Evolutionary conservation across 345 rosid genomes (phyloP).

Genomic region (Gossypium anomalum): DNA sequence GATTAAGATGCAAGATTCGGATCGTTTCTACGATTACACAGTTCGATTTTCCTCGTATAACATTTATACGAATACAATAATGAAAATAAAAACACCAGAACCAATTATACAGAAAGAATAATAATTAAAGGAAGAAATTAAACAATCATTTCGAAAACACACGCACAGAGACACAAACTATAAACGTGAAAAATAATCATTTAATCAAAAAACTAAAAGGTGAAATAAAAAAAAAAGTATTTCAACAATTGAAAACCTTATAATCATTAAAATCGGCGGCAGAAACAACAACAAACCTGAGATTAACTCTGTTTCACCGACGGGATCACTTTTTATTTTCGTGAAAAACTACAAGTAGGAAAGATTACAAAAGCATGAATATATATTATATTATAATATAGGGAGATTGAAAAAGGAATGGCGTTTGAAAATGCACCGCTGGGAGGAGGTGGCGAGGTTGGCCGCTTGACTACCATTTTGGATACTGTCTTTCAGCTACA

Average conservation of each 20-base stretch:
- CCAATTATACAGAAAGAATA: background rate
- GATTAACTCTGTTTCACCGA: background rate
- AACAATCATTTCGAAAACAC: background rate
- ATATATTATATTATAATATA: too few species aligned
- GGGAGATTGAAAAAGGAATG: background rate
- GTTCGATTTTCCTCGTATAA: background rate
- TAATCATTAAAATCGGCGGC: background rate
- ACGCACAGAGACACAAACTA: background rate
- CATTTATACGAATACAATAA: background rate
- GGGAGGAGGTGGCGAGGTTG: background rate
- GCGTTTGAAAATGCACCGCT: background rate
- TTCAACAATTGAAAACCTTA: background rate
- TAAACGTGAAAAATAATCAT: background rate
- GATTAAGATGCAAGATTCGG: too few species aligned
- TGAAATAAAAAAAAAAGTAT: background rate
- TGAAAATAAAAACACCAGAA: background rate
- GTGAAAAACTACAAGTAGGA: too few species aligned
- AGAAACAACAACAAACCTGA: background rate
- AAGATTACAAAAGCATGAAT: too few species aligned
- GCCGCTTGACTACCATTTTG: conserved; percentile 3
- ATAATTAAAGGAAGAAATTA: background rate
- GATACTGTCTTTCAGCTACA: background rate
- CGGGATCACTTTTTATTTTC: background rate
- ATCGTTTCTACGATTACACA: too few species aligned
- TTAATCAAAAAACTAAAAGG: background rate